Conservation (phyloP, 768 basidiomycete species). For the Rhizopogon vinicolor region DNA sequence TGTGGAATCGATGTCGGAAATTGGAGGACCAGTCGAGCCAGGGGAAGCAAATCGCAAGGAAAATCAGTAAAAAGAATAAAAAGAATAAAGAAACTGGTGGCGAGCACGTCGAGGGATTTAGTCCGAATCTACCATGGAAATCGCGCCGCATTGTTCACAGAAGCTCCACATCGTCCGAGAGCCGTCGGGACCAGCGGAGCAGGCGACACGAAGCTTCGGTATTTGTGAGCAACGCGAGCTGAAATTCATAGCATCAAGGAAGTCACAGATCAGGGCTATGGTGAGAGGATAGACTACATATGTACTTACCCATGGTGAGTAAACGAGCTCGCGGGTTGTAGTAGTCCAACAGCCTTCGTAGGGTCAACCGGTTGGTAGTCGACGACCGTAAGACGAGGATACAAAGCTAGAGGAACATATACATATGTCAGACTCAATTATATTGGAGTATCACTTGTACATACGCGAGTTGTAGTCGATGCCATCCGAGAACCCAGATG, state of each 20-base stretch:
- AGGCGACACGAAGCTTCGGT: constrained; percentile 78
- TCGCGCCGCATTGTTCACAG: constrained; percentile 85
- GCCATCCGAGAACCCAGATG: constrained; percentile 45
- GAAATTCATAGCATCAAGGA: constrained; percentile 1
- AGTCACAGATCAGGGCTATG: constrained; percentile 7
- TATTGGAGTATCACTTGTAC: constrained; percentile 17
- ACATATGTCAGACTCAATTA: not conserved
- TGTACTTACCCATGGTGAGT: constrained; percentile 67
- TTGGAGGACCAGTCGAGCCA: constrained; percentile 10
- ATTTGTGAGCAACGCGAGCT: constrained; percentile 74
- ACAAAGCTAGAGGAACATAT: constrained; percentile 31
- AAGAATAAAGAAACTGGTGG: constrained; percentile 17
- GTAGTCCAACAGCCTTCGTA: constrained; percentile 49
- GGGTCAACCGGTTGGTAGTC: constrained; percentile 45
- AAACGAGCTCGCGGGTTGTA: constrained; percentile 60
- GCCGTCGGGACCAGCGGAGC: constrained; percentile 64
- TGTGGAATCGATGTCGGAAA: constrained; percentile 18
- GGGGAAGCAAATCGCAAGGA: constrained; percentile 18
- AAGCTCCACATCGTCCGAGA: constrained; percentile 80
- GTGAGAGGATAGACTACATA: constrained; percentile 5
- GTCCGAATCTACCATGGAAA: constrained; percentile 82
- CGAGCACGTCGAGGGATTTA: constrained; percentile 19
- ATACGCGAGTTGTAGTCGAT: constrained; percentile 43
- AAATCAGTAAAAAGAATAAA: constrained; percentile 26
- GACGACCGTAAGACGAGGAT: constrained; percentile 58